Percentiles rank a stretch among this genome's conserved stretches.
These are phyloP conservation scores for Penicillium sp. DNA, from an alignment of 2,329 filamentous ascomycete genomes.

Conservation along the genomic window DNA sequence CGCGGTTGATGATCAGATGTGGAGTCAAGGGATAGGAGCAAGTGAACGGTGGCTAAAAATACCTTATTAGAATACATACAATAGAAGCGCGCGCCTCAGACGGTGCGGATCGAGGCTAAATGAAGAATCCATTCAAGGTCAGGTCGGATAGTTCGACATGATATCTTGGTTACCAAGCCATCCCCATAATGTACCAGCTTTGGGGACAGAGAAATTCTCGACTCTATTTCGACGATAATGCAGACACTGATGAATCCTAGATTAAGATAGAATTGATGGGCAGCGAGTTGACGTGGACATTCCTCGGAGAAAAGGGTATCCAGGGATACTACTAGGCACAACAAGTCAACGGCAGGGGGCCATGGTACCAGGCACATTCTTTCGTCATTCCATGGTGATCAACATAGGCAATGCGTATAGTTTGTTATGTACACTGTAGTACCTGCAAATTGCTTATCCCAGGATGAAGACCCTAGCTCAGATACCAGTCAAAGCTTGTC, in stretches of 20 bases:
- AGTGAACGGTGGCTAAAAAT: too few relatives aligned
- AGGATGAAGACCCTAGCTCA: not conserved
- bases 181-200: not conserved
- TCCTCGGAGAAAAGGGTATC: constrained; percentile 25
- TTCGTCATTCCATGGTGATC: constrained; percentile 25
- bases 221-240: not conserved
- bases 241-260: not conserved
- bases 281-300: constrained; percentile 10
- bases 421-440: not conserved
- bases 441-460: not conserved
- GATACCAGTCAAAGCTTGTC: constrained; percentile 25
- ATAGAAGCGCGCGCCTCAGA: too few relatives aligned
- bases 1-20: not conserved
- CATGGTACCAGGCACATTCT: constrained; percentile 27
- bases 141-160: too few relatives aligned
- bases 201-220: not conserved
- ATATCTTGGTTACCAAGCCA: not conserved
- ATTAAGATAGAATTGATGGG: not conserved
- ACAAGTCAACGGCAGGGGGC: constrained; percentile 3
- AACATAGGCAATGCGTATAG: constrained; percentile 4
- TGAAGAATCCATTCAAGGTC: too few relatives aligned
- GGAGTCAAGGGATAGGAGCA: too few relatives aligned
- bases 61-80: too few relatives aligned
- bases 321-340: constrained; percentile 19
- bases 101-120: too few relatives aligned